Base-by-base conservation (phyloP, 257 asterid genomes). In the Gentiana dahurica region DNA sequence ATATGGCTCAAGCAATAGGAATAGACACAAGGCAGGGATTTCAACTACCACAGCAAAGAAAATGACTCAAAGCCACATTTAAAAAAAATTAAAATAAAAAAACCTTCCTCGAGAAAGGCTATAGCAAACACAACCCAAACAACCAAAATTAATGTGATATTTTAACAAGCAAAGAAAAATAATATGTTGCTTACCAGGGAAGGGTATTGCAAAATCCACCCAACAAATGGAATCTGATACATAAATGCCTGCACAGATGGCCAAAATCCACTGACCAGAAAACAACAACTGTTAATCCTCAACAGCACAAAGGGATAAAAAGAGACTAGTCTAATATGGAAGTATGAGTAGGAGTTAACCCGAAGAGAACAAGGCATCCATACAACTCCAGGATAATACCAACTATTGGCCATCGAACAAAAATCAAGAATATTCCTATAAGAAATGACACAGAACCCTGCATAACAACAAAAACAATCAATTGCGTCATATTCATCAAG, bases 351-450 rank as follows among this genome's bases (percentile, higher is more conserved):
- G 51, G 60, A 56, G 55, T 82, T 69, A 66, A 86, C 94, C 94
- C 62, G 39, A 86, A 86, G 49, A 86, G 94, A 61, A 74, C 59
- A 65, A 83, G 38, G 71, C 89, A 79, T 51, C 95, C 94, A 70
- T 77, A 86, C 35, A 79, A 45, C 71, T 86, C 94, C 48, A 83
- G 67, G 3, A 81, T 35, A 63, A 86, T 81, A 58, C 95, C 94
- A 73, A 81, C 69, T 49, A 86, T 73, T 55, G 95, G 95, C 95
- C 94, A 86, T 38, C 88, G 94, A 49, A 86, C 86, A 62, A 83
- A 77, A 76, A 86, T 79, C 36, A 86, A 75, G 79, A 86, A 83
- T 66, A 83, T 35, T 33, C 95, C 95, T 11, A 86, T 82, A 70
- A 79, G 77, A 72, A 86, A 80, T 50, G 94, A 68, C 51, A 79